Evolutionary conservation across 2,329 filamentous ascomycete species (phyloP).

Genomic region (Davidsoniella australis): DNA sequence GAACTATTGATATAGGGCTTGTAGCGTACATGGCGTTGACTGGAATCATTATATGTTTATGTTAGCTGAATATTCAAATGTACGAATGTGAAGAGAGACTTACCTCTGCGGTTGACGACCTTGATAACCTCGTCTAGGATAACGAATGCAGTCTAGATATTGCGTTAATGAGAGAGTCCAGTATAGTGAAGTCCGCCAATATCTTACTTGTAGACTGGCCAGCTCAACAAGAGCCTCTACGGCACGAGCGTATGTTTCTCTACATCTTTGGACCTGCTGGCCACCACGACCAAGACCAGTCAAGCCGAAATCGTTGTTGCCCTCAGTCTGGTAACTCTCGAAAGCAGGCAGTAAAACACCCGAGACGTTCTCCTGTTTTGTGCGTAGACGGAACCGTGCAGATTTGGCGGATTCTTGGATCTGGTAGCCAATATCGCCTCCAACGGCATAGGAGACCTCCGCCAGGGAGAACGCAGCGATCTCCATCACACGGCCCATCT

Average conservation of each 20-base stretch:
- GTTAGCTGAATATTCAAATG: constrained; percentile 13
- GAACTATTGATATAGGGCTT: constrained; percentile 14
- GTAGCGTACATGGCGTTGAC: constrained; percentile 74
- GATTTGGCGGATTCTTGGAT: constrained; percentile 91
- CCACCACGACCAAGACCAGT: constrained; percentile 93
- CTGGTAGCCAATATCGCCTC: constrained; percentile 90
- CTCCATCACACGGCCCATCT: constrained; percentile 99
- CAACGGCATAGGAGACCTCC: constrained; percentile 93
- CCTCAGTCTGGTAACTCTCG: constrained; percentile 77
- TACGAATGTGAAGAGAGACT: constrained; percentile 16
- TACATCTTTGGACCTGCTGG: constrained; percentile 85
- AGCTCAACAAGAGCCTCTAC: constrained; percentile 93
- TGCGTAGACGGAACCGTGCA: constrained; percentile 80
- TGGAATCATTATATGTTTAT: constrained; percentile 20
- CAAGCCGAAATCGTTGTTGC: constrained; percentile 87
- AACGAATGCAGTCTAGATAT: constrained; percentile 68
- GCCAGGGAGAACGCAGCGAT: constrained; percentile 95
- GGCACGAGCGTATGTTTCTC: constrained; percentile 88
- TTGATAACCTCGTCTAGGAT: constrained; percentile 98
- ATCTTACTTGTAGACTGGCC: constrained; percentile 60
- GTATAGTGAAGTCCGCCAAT: background rate
- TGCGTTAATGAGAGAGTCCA: background rate
- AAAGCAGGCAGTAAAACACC: constrained; percentile 89
- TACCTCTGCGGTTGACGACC: constrained; percentile 88
- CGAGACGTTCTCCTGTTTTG: constrained; percentile 96